phyloP scores from a whole-genome alignment of 164 flowering plant genomes.

The Berberis thunbergii region DNA sequence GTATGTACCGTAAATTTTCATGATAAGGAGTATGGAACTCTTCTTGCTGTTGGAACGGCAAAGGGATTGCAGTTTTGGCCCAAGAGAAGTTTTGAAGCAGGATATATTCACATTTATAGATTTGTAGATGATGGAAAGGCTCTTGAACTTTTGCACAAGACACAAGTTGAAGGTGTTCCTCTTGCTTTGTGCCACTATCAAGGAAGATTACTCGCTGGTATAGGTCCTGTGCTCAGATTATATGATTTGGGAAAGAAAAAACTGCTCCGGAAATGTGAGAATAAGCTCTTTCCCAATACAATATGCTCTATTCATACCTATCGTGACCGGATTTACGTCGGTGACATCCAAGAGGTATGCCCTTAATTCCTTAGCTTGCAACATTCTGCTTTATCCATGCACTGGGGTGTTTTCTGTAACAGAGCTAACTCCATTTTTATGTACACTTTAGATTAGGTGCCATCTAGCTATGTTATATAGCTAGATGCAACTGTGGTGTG shows the following conservation, averaged over 20 bases:
- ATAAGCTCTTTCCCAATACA: conserved; percentile 88
- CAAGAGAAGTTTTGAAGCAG: conserved; percentile 51
- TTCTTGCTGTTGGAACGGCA: conserved; percentile 95
- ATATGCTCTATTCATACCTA: conserved; percentile 82
- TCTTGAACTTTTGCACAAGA: conserved; percentile 93
- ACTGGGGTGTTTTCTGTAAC: not conserved
- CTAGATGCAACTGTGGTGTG: no score
- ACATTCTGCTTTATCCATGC: not conserved
- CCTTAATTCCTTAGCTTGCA: not conserved
- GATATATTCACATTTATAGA: conserved; percentile 85
- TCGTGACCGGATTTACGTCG: conserved; percentile 95
- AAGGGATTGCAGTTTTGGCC: conserved; percentile 90
- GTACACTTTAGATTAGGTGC: no score
- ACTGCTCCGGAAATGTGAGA: conserved; percentile 93
- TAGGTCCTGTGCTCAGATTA: conserved; percentile 79
- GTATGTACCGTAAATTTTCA: conserved; percentile 93
- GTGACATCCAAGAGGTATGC: conserved; percentile 96
- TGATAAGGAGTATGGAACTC: conserved; percentile 94
- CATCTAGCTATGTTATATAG: no score
- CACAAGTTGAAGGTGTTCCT: conserved; percentile 95
- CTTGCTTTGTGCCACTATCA: conserved; percentile 91
- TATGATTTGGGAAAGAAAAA: conserved; percentile 90
- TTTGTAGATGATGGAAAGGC: conserved; percentile 84
- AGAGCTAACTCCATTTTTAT: not conserved
- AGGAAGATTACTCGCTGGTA: conserved; percentile 93